phyloP scores from a whole-genome alignment of 2,329 filamentous ascomycete genomes.

The Sporothrix phasma region DNA sequence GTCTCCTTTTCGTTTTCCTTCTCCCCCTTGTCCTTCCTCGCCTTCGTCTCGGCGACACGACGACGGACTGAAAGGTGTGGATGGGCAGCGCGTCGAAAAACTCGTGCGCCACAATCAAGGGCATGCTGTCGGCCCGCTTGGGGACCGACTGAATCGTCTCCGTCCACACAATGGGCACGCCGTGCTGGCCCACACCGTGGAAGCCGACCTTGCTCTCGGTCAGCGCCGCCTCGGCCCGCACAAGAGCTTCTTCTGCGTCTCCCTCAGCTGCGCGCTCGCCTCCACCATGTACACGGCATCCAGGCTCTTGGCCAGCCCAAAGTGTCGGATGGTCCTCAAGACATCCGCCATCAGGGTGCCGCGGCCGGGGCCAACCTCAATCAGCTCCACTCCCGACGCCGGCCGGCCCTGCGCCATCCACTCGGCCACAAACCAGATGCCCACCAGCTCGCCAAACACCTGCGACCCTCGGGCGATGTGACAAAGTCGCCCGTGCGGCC shows the following conservation, averaged over 20 bases:
- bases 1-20: slow-evolving; percentile 24
- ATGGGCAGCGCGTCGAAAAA: slow-evolving; percentile 98
- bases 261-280: slow-evolving; percentile 70
- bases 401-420: slow-evolving; percentile 86
- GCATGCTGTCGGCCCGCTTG: slow-evolving; percentile 59
- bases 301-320: slow-evolving; percentile 65
- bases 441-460: slow-evolving; percentile 88
- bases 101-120: slow-evolving; percentile 93
- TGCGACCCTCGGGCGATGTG: slow-evolving; percentile 93
- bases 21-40: no score
- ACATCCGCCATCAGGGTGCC: slow-evolving; percentile 97
- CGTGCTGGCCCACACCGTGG: slow-evolving; percentile 66
- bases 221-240: slow-evolving; percentile 61
- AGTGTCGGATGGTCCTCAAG: slow-evolving; percentile 77
- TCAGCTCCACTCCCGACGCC: slow-evolving; percentile 67
- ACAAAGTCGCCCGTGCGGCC: slow-evolving; percentile 92
- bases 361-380: slow-evolving; percentile 88
- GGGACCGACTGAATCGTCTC: slow-evolving; percentile 82
- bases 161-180: slow-evolving; percentile 75
- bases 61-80: slow-evolving; percentile 78
- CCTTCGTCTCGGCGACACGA: slow-evolving; percentile 24
- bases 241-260: slow-evolving; percentile 69
- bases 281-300: slow-evolving; percentile 91
- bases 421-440: slow-evolving; percentile 90
- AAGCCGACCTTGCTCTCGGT: slow-evolving; percentile 64